Percentiles rank a stretch among this genome's conserved stretches.
Evolutionary conservation across 768 basidiomycete species (phyloP).

Genomic region (Dentipellis sp.): DNA sequence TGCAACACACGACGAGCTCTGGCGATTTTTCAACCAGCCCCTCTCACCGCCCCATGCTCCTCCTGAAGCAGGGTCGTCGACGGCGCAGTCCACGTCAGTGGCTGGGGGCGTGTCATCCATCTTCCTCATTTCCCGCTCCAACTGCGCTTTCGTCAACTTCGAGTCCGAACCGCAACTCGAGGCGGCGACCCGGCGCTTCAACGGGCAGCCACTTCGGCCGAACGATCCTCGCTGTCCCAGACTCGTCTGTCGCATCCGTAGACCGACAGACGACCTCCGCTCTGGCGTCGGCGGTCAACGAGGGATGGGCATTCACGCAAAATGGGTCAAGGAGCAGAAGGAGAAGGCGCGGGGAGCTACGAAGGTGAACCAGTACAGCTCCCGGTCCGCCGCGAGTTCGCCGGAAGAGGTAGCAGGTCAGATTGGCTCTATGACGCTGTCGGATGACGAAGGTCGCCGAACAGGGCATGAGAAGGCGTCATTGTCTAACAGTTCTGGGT

Average conservation of each 20-base stretch:
- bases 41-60: constrained; percentile 8
- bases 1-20: constrained; percentile 76
- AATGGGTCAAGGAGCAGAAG: constrained; percentile 67
- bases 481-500: constrained; percentile 53
- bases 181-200: constrained; percentile 61
- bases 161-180: constrained; percentile 51
- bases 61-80: background rate
- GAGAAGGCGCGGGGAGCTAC: constrained; percentile 21
- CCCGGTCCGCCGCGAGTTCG: constrained; percentile 3
- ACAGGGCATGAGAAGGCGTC: constrained; percentile 9
- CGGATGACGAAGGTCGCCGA: constrained; percentile 29
- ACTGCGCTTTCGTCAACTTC: constrained; percentile 92
- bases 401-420: constrained; percentile 11
- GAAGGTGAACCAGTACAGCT: background rate
- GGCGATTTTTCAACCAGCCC: constrained; percentile 64
- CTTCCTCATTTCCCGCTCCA: constrained; percentile 91
- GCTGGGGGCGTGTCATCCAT: constrained; percentile 67
- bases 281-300: constrained; percentile 91
- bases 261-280: constrained; percentile 74
- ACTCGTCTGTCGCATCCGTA: constrained; percentile 76
- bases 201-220: constrained; percentile 61
- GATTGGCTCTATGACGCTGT: constrained; percentile 22
- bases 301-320: constrained; percentile 73
- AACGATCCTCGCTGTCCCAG: constrained; percentile 64
- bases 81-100: constrained; percentile 6